A percentile compares a stretch with the other conserved stretches of the same genome.
phyloP scores from a whole-genome alignment of 2,329 filamentous ascomycete species.

The Penicillium glabrum region DNA sequence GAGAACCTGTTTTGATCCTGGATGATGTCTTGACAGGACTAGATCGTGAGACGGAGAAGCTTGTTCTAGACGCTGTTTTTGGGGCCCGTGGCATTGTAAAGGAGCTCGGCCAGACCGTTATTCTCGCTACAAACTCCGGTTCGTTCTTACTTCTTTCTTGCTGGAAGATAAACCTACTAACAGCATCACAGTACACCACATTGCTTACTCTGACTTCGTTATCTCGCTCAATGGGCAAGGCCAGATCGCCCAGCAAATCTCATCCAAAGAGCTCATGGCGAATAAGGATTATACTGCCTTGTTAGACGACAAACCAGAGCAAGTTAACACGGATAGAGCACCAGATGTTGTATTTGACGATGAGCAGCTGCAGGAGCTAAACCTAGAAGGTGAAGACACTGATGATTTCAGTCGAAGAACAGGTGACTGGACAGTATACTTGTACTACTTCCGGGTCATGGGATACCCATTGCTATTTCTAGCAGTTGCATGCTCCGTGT shows the following conservation, averaged over 20 bases:
- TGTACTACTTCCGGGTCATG: slow-evolving; percentile 27
- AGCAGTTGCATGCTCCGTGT: slow-evolving; percentile 11
- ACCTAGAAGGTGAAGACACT: slow-evolving; percentile 13
- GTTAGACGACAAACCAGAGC: not conserved
- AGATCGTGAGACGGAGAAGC: slow-evolving; percentile 43
- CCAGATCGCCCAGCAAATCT: slow-evolving; percentile 29
- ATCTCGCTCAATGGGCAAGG: slow-evolving; percentile 29
- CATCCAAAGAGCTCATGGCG: slow-evolving; percentile 23
- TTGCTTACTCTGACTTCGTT: slow-evolving; percentile 31
- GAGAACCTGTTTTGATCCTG: slow-evolving; percentile 43
- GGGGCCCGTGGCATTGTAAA: slow-evolving; percentile 41
- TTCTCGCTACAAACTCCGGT: slow-evolving; percentile 32
- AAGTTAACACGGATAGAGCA: not conserved
- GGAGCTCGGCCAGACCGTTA: slow-evolving; percentile 32
- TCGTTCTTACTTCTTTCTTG: not conserved
- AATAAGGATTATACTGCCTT: slow-evolving; percentile 17
- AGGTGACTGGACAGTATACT: slow-evolving; percentile 37
- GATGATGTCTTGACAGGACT: slow-evolving; percentile 49
- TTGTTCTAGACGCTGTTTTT: slow-evolving; percentile 42
- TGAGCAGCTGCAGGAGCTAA: slow-evolving; percentile 23
- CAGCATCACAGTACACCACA: slow-evolving; percentile 16
- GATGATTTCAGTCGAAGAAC: slow-evolving; percentile 23
- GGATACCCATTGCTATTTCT: slow-evolving; percentile 22
- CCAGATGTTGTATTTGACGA: slow-evolving; percentile 16
- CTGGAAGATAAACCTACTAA: not conserved